Percentiles rank a stretch among this genome's conserved stretches.
Evolutionary conservation across 805 yeast genomes (phyloP).

Genomic region (Wickerhamomyces bisporus): DNA sequence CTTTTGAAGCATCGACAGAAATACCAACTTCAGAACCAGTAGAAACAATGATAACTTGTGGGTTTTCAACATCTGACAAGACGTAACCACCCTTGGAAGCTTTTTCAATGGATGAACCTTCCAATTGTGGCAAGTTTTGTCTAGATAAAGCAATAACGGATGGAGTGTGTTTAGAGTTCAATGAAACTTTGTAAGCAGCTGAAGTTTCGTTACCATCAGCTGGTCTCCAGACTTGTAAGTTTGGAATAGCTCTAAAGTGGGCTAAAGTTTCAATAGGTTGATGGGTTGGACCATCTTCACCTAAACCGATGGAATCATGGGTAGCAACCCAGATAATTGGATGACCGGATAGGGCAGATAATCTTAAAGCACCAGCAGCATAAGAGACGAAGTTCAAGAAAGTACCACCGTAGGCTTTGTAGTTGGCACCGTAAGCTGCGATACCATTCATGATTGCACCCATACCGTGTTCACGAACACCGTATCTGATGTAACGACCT

Average conservation of each 20-base stretch:
- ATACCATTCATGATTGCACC: constrained; percentile 98
- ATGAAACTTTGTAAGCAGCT: constrained; percentile 71
- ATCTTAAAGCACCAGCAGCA: constrained; percentile 84
- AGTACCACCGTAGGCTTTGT: constrained; percentile 93
- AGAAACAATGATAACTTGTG: constrained; percentile 74
- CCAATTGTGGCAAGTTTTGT: constrained; percentile 90
- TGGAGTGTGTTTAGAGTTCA: constrained; percentile 61
- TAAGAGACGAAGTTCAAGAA: constrained; percentile 89
- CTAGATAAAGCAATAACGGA: constrained; percentile 73
- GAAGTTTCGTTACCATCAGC: constrained; percentile 89
- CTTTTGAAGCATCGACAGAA: constrained; percentile 77
- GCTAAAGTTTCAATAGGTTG: constrained; percentile 89
- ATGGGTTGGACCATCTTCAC: constrained; percentile 94
- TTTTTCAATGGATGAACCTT: constrained; percentile 86
- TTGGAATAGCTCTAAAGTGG: constrained; percentile 81
- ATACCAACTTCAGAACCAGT: constrained; percentile 92
- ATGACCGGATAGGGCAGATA: constrained; percentile 77
- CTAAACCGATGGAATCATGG: constrained; percentile 85
- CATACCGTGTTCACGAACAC: constrained; percentile 99
- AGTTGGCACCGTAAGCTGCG: constrained; percentile 82
- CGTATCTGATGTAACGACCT: constrained; percentile 95
- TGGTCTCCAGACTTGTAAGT: constrained; percentile 84
- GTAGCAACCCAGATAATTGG: constrained; percentile 87
- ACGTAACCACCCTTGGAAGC: constrained; percentile 95
- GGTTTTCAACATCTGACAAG: constrained; percentile 49